Conservation (phyloP, 2,329 filamentous ascomycete genomes). For the Macrophomina phaseolina region DNA sequence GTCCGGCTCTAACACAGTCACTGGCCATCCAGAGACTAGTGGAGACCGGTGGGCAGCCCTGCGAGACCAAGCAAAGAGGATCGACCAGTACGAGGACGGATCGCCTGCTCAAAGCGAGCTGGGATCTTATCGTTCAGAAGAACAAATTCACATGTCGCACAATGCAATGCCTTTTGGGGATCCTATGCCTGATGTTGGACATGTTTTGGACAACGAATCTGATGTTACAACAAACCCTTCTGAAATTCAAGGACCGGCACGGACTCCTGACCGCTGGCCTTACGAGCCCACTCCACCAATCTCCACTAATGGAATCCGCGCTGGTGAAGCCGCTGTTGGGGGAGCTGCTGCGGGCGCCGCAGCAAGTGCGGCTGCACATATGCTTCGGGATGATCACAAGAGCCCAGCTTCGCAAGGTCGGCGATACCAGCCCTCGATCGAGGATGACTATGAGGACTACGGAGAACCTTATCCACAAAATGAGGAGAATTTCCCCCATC, state of each 20-base stretch:
- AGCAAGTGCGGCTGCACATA: slow-evolving; percentile 53
- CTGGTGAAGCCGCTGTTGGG: slow-evolving; percentile 47
- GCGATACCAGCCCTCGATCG: slow-evolving; percentile 44
- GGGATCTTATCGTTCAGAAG: slow-evolving; percentile 48
- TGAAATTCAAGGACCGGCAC: slow-evolving; percentile 73
- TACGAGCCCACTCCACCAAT: slow-evolving; percentile 60
- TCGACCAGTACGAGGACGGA: slow-evolving; percentile 46
- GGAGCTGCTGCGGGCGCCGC: slow-evolving; percentile 62
- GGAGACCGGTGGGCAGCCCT: slow-evolving; percentile 46
- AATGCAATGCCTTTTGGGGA: slow-evolving; percentile 72
- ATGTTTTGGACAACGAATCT: slow-evolving; percentile 61
- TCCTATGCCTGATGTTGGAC: slow-evolving; percentile 79
- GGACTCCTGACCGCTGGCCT: slow-evolving; percentile 59
- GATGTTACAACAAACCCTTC: slow-evolving; percentile 87
- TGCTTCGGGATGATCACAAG: slow-evolving; percentile 35
- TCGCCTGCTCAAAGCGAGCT: slow-evolving; percentile 63
- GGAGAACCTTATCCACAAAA: slow-evolving; percentile 36
- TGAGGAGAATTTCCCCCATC: slow-evolving; percentile 9
- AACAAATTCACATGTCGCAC: slow-evolving; percentile 65
- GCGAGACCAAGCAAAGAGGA: slow-evolving; percentile 42
- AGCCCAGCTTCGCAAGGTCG: slow-evolving; percentile 35
- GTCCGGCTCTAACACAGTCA: slow-evolving; percentile 31
- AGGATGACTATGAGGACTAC: slow-evolving; percentile 46
- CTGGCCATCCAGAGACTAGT: slow-evolving; percentile 36
- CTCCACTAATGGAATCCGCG: slow-evolving; percentile 38